phyloP scores from a whole-genome alignment of 1,284 basidiomycete species.

The Coriolopsis trogii region DNA sequence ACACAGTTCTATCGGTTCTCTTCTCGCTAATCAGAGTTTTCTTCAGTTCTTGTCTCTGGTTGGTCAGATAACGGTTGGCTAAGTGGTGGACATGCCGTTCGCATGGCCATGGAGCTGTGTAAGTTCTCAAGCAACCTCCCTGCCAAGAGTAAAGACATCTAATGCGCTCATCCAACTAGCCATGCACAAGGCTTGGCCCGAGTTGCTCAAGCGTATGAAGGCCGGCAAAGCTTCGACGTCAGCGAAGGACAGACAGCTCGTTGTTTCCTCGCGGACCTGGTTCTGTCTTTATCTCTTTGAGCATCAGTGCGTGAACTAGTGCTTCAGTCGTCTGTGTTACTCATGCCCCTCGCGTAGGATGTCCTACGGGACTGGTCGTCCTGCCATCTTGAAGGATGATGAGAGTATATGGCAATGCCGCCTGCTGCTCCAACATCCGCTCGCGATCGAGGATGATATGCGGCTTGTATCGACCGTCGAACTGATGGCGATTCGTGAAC shows the following conservation, averaged over 20 bases:
- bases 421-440: slow-evolving; percentile 82
- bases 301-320: slow-evolving; percentile 70
- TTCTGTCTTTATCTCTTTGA: slow-evolving; percentile 91
- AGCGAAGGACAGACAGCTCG: slow-evolving; percentile 75
- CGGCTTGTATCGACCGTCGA: slow-evolving; percentile 93
- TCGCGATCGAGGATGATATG: slow-evolving; percentile 91
- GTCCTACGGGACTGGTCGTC: slow-evolving; percentile 91
- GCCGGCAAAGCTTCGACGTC: slow-evolving; percentile 58
- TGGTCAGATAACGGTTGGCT: slow-evolving; percentile 94
- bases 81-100: slow-evolving; percentile 87
- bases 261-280: slow-evolving; percentile 84
- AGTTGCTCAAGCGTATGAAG: slow-evolving; percentile 74
- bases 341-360: slow-evolving; percentile 45
- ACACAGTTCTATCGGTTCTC: slow-evolving; percentile 5
- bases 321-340: background rate
- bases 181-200: slow-evolving; percentile 89
- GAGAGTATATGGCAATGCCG: slow-evolving; percentile 86
- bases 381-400: slow-evolving; percentile 89
- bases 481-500: slow-evolving; percentile 80
- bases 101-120: slow-evolving; percentile 93
- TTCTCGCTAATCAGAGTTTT: slow-evolving; percentile 12
- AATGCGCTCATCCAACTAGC: too few species aligned
- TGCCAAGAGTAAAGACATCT: too few species aligned
- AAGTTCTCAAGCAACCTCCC: slow-evolving; percentile 30
- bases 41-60: slow-evolving; percentile 81